Evolutionary conservation across 805 yeast genomes (phyloP), one percentile per base, ranked within the genome.

Genomic region (Lipomyces starkeyi): DNA sequence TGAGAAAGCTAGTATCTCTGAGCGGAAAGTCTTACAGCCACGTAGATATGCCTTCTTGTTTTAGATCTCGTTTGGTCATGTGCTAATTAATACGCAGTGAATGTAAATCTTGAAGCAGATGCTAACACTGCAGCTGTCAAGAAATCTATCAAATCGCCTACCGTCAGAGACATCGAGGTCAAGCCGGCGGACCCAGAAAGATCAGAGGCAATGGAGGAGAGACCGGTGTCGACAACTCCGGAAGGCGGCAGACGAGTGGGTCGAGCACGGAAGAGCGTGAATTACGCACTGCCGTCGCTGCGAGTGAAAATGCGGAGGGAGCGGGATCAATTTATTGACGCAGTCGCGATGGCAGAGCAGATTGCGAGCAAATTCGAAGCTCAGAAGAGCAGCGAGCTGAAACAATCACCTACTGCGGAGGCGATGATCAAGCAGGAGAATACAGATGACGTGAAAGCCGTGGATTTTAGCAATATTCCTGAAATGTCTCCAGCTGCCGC

Each of bases 241-340:
- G 65, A 62, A 22, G 60, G 22, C 59, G 67, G 54, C 27, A 52
- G 53, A 34, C 66, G 63, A 20, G 34, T 63, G 8, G 40, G 71
- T 40, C 67, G 75, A 9, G 61, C 71, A 11, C 62, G 72, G 7
- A 68, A 63, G 53, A 83, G 84, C 11, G 86, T 91, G 5, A 86
- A 87, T 75, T 91, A 91, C 73, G 86, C 87, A 22, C 81, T 87
- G 43, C 92, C 93, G 0, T 87, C 93, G 0, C 77, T 89, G 63
- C 81, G 90, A 53, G 85, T 83, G 17, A 90, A 90, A 75, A 83
- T 89, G 88, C 84, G 96, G 74, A 82, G 94, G 71, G 87, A 86
- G 43, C 81, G 87, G 0, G 88, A 81, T 37, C 82, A 83, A 70
- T 79, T 87, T 57, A 86, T 86, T 2, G 91, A 87, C 76, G 93